A percentile compares a stretch with the other conserved stretches of the same genome.
Evolutionary conservation across 805 yeast genomes (phyloP).

Genomic region (Ogataea pini): DNA sequence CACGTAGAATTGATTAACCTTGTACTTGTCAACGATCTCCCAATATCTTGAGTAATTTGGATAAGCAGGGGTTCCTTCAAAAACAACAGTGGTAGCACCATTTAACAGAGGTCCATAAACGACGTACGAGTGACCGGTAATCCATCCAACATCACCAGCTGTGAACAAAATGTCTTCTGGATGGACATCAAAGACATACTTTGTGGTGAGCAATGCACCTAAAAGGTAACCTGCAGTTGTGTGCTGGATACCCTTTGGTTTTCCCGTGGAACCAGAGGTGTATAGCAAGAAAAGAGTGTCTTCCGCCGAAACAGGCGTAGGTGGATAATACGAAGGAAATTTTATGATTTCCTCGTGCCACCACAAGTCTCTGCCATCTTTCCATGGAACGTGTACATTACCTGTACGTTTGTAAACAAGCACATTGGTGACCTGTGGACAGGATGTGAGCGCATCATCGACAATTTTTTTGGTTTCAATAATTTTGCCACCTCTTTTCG

Average conservation of each 20-base stretch:
- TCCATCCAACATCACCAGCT: slow-evolving; percentile 92
- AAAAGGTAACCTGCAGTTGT: slow-evolving; percentile 77
- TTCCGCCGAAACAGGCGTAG: slow-evolving; percentile 74
- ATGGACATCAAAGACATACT: slow-evolving; percentile 76
- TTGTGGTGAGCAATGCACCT: slow-evolving; percentile 72
- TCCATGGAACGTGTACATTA: slow-evolving; percentile 50
- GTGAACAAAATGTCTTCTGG: slow-evolving; percentile 75
- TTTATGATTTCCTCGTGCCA: slow-evolving; percentile 73
- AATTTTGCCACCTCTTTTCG: slow-evolving; percentile 79
- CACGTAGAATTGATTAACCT: slow-evolving; percentile 77
- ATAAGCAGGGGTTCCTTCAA: slow-evolving; percentile 86
- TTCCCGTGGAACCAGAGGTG: slow-evolving; percentile 87
- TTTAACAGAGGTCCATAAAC: slow-evolving; percentile 76
- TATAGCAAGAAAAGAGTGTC: slow-evolving; percentile 79
- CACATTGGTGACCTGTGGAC: slow-evolving; percentile 69
- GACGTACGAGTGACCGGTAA: slow-evolving; percentile 84
- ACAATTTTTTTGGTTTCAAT: slow-evolving; percentile 80
- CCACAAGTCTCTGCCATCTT: slow-evolving; percentile 65
- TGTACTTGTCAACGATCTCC: slow-evolving; percentile 71
- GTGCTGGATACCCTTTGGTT: slow-evolving; percentile 86
- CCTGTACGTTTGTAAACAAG: slow-evolving; percentile 77
- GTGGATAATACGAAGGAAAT: slow-evolving; percentile 69
- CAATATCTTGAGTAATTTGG: slow-evolving; percentile 80
- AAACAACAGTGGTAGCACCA: slow-evolving; percentile 79
- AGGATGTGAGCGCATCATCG: slow-evolving; percentile 70